Conservation (phyloP, 495 filamentous ascomycete genomes). For the Friedmanniomyces endolithicus region DNA sequence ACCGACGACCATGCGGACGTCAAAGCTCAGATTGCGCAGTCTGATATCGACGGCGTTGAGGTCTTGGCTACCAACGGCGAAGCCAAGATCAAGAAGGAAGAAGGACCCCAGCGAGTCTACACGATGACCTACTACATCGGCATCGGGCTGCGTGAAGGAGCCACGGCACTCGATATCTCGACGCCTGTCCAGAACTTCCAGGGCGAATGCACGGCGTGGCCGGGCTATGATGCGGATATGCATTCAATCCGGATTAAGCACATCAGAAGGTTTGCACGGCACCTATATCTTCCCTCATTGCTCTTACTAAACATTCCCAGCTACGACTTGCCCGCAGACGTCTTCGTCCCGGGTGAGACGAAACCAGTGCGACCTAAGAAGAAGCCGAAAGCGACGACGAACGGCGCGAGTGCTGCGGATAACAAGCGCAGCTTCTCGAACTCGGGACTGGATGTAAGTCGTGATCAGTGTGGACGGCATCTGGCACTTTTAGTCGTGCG, state of each 20-base stretch:
- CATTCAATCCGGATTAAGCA: constrained; percentile 61
- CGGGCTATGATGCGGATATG: constrained; percentile 49
- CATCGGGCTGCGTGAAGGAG: constrained; percentile 52
- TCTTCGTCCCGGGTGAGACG: constrained; percentile 70
- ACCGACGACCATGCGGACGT: constrained; percentile 46
- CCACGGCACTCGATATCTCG: constrained; percentile 54
- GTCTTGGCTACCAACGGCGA: constrained; percentile 14
- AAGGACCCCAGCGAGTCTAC: constrained; percentile 47
- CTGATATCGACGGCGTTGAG: constrained; percentile 31
- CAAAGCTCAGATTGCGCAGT: constrained; percentile 40
- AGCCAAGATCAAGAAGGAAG: constrained; percentile 17
- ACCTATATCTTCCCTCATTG: neutral
- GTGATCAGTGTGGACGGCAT: neutral
- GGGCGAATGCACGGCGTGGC: constrained; percentile 51
- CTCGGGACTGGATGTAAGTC: constrained; percentile 29
- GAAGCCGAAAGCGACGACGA: constrained; percentile 16
- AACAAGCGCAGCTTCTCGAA: constrained; percentile 29
- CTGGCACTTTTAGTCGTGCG: neutral
- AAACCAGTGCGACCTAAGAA: constrained; percentile 25
- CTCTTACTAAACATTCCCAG: constrained; percentile 35
- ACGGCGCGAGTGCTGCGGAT: constrained; percentile 5
- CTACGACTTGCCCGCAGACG: constrained; percentile 74
- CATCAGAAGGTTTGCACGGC: constrained; percentile 50
- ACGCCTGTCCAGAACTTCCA: constrained; percentile 65
- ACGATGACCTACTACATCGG: constrained; percentile 86